Base-by-base conservation (phyloP, 768 basidiomycete species). In the Lactarius hatsudake region DNA sequence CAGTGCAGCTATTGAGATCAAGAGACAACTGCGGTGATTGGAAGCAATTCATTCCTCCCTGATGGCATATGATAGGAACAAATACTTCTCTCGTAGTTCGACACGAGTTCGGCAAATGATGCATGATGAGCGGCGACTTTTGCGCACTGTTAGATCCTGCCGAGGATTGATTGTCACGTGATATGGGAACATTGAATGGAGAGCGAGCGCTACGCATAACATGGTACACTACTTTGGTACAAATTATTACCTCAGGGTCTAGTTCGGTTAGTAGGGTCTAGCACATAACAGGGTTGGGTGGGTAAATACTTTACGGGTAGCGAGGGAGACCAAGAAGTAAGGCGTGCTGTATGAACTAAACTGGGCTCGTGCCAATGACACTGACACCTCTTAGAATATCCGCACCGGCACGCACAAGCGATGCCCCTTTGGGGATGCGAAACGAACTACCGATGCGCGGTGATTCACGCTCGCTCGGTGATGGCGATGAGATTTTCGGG, bases 351-450 rank as follows among this genome's bases (percentile, higher is more conserved):
- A 18, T 17, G n/a, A 9, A 17, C 61, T 40, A 69, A 17, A 69
- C 34, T 15, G 66, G 61, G 5, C 40, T 56, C 12, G 65, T 32
- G 28, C 72, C 65, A 28, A 73, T 64, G 4, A 63, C 59, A 64
- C 68, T 73, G 30, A 77, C 74, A 42, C 77, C 73, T 48, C 71
- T 75, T 55, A 77, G 71, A 55, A 77, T 65, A 30, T 74, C 75
- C 2, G 71, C 68, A 3, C 75, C 72, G 5, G 72, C 74, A 45
- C 73, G 73, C 65, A 76, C 48, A 54, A 77, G 55, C 42, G 70
- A 59, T 7, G 64, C 72, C 61, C 53, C 70, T 65, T 56, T 71
- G 68, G 61, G 70, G 1, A 65, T 32, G 43, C 67, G 72, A 65
- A 71, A 69, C 9, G 63, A 67, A 61, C 51, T 13, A 10, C 30